Evolutionary conservation across 1,284 basidiomycete species (phyloP).

Genomic region (Paramarasmius palmivorus): DNA sequence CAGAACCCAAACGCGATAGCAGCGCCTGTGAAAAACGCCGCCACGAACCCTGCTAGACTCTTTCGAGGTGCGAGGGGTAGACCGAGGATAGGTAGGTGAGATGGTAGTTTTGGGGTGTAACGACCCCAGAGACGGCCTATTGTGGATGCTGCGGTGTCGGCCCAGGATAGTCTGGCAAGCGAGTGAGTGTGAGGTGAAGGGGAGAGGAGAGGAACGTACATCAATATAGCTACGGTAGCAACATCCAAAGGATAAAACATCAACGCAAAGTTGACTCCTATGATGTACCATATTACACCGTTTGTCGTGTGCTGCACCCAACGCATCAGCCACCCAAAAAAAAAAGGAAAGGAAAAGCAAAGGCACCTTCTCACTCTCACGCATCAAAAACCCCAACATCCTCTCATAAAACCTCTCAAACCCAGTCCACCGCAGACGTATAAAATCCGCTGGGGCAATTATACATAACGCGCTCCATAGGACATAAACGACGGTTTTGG

Average conservation of each 20-base stretch:
- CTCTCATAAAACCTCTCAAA: slow-evolving; percentile 83
- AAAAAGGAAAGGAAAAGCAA: not conserved
- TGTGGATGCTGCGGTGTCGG: slow-evolving; percentile 94
- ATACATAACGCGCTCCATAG: slow-evolving; percentile 71
- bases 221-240: slow-evolving; percentile 85
- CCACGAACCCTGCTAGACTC: slow-evolving; percentile 87
- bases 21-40: slow-evolving; percentile 79
- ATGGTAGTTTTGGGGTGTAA: slow-evolving; percentile 71
- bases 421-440: slow-evolving; percentile 69
- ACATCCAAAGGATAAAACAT: slow-evolving; percentile 84
- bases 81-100: slow-evolving; percentile 45
- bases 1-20: slow-evolving; percentile 80
- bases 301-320: slow-evolving; percentile 62
- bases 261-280: slow-evolving; percentile 87
- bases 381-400: slow-evolving; percentile 87
- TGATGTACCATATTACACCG: slow-evolving; percentile 95
- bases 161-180: slow-evolving; percentile 83
- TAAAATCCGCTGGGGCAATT: slow-evolving; percentile 76
- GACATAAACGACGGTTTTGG: slow-evolving; percentile 59
- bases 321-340: not conserved
- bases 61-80: slow-evolving; percentile 84
- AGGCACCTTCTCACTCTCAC: slow-evolving; percentile 83
- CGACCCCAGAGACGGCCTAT: slow-evolving; percentile 86
- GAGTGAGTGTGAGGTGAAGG: slow-evolving; percentile 4
- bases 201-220: slow-evolving; percentile 51